Evolutionary conservation across 2,329 filamentous ascomycete genomes (phyloP).

Genomic region (Dactylellina haptotyla): DNA sequence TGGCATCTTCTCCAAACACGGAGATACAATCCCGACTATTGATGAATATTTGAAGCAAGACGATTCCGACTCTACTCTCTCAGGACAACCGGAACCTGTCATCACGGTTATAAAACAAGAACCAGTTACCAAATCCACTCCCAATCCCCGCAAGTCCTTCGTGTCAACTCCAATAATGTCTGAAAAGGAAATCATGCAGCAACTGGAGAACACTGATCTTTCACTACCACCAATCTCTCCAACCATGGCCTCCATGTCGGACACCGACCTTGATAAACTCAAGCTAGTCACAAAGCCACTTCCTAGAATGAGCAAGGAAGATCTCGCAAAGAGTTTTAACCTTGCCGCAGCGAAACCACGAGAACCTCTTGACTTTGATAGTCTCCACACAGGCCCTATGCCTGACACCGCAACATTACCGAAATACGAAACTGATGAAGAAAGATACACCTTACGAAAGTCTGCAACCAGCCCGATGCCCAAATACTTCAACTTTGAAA

Average conservation of each 20-base stretch:
- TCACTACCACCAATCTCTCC: slow-evolving; percentile 44
- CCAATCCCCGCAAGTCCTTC: slow-evolving; percentile 27
- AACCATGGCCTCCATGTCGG: slow-evolving; percentile 39
- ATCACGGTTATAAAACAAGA: background rate
- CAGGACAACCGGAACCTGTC: slow-evolving; percentile 1
- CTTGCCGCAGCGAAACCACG: slow-evolving; percentile 13
- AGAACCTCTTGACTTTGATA: background rate
- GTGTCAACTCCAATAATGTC: slow-evolving; percentile 47
- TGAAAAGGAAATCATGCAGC: slow-evolving; percentile 44
- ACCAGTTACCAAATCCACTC: slow-evolving; percentile 20
- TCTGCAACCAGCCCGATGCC: slow-evolving; percentile 40
- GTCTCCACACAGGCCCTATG: slow-evolving; percentile 9
- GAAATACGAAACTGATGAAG: slow-evolving; percentile 39
- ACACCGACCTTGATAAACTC: slow-evolving; percentile 48
- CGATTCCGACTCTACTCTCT: slow-evolving; percentile 25
- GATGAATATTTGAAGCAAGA: slow-evolving; percentile 37
- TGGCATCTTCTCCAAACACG: slow-evolving; percentile 45
- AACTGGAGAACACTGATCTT: slow-evolving; percentile 35
- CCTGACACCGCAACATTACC: slow-evolving; percentile 7
- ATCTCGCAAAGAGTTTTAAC: slow-evolving; percentile 17
- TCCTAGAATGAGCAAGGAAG: slow-evolving; percentile 34
- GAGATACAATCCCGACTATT: slow-evolving; percentile 23
- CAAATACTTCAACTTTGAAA: slow-evolving; percentile 50
- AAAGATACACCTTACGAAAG: slow-evolving; percentile 19
- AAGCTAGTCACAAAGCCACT: slow-evolving; percentile 18